Evolutionary conservation across 2,329 filamentous ascomycete genomes (phyloP), one percentile per base, ranked within the genome.

Genomic region (Beauveria sp.): DNA sequence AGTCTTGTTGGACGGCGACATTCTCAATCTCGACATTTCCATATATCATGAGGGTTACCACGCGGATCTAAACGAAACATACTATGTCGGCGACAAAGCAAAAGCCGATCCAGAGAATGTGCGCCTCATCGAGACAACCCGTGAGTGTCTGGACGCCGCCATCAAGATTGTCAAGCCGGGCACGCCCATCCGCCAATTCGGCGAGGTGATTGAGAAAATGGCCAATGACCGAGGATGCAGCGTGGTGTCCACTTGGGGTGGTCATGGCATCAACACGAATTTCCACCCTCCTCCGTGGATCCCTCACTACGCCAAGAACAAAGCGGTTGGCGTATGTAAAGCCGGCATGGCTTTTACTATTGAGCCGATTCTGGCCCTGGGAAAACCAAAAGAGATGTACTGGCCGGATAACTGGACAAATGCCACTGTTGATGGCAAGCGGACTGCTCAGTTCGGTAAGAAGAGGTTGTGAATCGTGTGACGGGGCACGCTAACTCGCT

Each of bases 341-440:
- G 88, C 91, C 0, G 95, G 95, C 58, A 97, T 97, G 92, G 96
- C 92, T 66, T 99, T 99, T 70, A 99, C 95, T 0, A 99, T 99
- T 64, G 95, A 99, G 77, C 95, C 95, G 14, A 99, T 99, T 93
- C 93, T 99, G 72, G 92, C 91, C 42, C 75, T 96, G 59, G 95
- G 95, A 60, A 93, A 90, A 63, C 90, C 96, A 74, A 86, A 86
- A 65, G 95, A 99, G 71, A 89, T 95, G 73, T 98, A 92, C 0
- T 99, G 95, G 95, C 95, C 95, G 0, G 95, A 99, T 73, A 91
- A 98, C 78, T 99, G 95, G 95, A 99, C 95, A 1, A 96, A 92
- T 75, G 90, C 91, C 5, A 99, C 95, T 0, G 84, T 87, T 60
- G 95, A 99, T 72, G 95, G 95, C 55, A 90, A 89, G 75, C 81